phyloP scores from a whole-genome alignment of 169 alveolate species.

The Neospora caninum region DNA sequence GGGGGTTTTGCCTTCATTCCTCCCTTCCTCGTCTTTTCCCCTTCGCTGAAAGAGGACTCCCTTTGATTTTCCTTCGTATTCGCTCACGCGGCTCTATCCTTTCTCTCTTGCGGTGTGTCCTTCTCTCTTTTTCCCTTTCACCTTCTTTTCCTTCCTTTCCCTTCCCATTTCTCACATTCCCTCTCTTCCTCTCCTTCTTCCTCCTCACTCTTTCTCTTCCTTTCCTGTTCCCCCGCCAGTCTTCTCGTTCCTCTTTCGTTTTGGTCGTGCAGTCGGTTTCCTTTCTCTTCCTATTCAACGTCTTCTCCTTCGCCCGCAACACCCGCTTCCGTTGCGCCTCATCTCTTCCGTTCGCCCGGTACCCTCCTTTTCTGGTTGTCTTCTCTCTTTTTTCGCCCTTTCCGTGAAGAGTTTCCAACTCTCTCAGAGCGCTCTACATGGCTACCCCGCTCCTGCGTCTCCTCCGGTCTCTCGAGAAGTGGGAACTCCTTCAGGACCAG shows the following conservation, averaged over 20 bases:
- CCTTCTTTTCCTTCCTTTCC: not conserved
- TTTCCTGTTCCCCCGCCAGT: not conserved
- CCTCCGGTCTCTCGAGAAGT: conserved; percentile 3
- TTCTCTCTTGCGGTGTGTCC: too few relatives aligned
- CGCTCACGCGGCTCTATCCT: not conserved
- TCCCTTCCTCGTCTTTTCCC: too few relatives aligned
- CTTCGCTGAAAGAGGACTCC: too few relatives aligned
- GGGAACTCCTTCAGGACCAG: not conserved
- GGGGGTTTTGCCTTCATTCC: too few relatives aligned
- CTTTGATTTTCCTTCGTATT: too few relatives aligned
- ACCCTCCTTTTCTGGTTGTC: not conserved
- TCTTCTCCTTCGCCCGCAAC: too few relatives aligned
- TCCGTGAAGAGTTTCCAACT: not conserved
- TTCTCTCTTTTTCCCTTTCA: not conserved
- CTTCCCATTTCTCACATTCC: not conserved
- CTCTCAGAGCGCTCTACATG: not conserved
- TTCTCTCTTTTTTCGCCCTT: not conserved
- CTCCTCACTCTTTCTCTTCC: not conserved
- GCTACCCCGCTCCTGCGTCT: not conserved
- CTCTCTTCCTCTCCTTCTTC: not conserved
- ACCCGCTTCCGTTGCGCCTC: too few relatives aligned
- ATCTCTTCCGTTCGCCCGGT: not conserved
- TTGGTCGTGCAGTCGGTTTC: not conserved
- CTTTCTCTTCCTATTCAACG: not conserved
- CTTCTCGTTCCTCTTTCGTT: not conserved